Percentiles rank a stretch among this genome's conserved stretches.
Conservation (phyloP, 164 flowering plant species). For the Tetracentron sinense region DNA sequence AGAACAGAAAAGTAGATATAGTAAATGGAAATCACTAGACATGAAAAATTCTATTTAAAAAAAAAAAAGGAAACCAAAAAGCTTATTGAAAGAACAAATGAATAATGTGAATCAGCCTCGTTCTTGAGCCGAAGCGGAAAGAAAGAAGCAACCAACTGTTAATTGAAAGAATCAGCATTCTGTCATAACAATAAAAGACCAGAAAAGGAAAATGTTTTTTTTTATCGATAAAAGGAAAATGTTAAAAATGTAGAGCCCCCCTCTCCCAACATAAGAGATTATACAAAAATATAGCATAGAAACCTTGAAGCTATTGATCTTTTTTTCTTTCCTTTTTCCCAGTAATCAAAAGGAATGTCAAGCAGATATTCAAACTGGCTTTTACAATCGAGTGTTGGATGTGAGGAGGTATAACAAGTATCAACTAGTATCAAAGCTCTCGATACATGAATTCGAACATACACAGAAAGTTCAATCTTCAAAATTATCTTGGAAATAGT, state of each 20-base stretch:
- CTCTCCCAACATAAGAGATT: neutral
- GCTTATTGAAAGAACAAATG: neutral
- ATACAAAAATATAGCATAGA: neutral
- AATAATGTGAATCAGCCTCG: neutral
- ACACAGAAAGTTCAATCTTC: too few relatives aligned
- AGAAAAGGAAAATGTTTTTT: neutral
- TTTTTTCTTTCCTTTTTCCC: too few relatives aligned
- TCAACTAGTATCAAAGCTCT: neutral
- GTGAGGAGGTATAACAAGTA: neutral
- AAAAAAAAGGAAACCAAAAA: neutral
- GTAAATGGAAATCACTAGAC: neutral
- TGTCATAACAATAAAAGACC: neutral
- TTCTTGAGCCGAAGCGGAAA: neutral
- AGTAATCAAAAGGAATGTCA: neutral
- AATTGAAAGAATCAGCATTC: neutral
- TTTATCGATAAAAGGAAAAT: too few relatives aligned
- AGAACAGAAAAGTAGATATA: neutral
- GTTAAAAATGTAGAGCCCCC: too few relatives aligned
- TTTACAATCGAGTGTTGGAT: neutral
- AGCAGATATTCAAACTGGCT: neutral
- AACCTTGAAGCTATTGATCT: too few relatives aligned
- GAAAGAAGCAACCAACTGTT: neutral
- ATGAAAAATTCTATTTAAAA: neutral
- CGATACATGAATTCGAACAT: neutral
- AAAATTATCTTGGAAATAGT: too few relatives aligned